Evolutionary conservation across 305 asterid genomes (phyloP).

Genomic region (Solanum chacoense): DNA sequence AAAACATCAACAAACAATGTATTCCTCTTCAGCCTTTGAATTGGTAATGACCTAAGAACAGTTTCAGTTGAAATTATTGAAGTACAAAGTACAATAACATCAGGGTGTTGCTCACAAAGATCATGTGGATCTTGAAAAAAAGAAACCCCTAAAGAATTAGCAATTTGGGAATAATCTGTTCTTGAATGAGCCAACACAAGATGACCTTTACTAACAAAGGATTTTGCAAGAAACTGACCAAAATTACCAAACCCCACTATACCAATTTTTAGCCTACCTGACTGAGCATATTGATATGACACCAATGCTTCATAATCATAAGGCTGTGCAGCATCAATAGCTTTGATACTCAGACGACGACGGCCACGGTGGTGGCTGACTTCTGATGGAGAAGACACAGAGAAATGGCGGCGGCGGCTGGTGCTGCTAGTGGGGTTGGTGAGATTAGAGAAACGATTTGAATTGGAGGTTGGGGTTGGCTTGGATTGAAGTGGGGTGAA

Average conservation of each 20-base stretch:
- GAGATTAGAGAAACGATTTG: background rate
- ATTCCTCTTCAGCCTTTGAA: constrained; percentile 54
- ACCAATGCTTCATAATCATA: constrained; percentile 53
- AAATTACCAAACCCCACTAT: constrained; percentile 74
- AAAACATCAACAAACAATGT: constrained; percentile 73
- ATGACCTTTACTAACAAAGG: constrained; percentile 67
- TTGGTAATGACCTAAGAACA: constrained; percentile 54
- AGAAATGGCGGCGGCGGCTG: constrained; percentile 7
- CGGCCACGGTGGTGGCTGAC: background rate
- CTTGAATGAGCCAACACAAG: constrained; percentile 54
- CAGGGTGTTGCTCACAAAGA: constrained; percentile 81
- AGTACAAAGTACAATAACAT: constrained; percentile 58
- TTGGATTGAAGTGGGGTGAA: constrained; percentile 18
- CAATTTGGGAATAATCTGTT: constrained; percentile 33
- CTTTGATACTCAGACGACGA: constrained; percentile 28
- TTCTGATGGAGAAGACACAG: constrained; percentile 11
- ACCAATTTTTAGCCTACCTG: constrained; percentile 61
- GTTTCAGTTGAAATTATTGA: constrained; percentile 56
- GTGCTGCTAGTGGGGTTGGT: background rate
- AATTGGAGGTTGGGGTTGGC: constrained; percentile 6
- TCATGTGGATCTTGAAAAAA: constrained; percentile 63
- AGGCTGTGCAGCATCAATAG: constrained; percentile 63
- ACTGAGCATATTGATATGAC: constrained; percentile 30
- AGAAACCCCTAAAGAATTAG: constrained; percentile 42
- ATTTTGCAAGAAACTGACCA: constrained; percentile 76